Percentiles rank a stretch among this genome's conserved stretches.
Evolutionary conservation across 768 basidiomycete species (phyloP).

Genomic region (Leccinum disarticulatum): DNA sequence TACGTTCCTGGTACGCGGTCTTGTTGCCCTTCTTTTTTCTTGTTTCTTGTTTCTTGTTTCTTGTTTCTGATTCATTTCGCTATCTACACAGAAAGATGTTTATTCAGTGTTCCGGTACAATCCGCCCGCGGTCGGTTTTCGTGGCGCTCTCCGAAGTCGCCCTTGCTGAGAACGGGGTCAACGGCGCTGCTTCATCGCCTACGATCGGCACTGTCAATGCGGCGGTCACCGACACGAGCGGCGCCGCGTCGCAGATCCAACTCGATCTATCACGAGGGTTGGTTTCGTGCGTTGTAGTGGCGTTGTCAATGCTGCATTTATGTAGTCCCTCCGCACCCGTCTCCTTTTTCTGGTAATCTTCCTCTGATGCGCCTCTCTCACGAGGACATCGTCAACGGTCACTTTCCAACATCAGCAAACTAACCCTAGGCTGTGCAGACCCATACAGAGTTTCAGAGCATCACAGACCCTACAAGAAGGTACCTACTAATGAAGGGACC

Average conservation of each 20-base stretch:
- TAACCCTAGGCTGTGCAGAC: not conserved
- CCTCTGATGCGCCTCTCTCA: not conserved
- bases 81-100: conserved; percentile 46
- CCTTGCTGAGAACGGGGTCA: conserved; percentile 29
- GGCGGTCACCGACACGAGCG: conserved; percentile 36
- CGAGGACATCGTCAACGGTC: not conserved
- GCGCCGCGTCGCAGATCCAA: conserved; percentile 3
- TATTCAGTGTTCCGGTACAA: conserved; percentile 54
- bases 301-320: not conserved
- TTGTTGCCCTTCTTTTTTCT: not conserved
- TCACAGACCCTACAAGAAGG: not conserved
- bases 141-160: conserved; percentile 41
- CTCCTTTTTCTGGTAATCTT: not conserved
- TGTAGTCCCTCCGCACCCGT: not conserved
- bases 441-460: not conserved
- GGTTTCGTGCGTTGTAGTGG: not conserved
- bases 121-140: conserved; percentile 51
- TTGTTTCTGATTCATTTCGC: not conserved
- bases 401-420: not conserved
- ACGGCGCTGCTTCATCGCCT: conserved; percentile 45
- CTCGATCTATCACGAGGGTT: not conserved
- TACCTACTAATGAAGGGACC: not conserved
- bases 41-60: not conserved
- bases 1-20: conserved; percentile 40
- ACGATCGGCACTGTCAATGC: conserved; percentile 57